Evolutionary conservation across 495 filamentous ascomycete species (phyloP).

Genomic region (Penicillium pancosmium): DNA sequence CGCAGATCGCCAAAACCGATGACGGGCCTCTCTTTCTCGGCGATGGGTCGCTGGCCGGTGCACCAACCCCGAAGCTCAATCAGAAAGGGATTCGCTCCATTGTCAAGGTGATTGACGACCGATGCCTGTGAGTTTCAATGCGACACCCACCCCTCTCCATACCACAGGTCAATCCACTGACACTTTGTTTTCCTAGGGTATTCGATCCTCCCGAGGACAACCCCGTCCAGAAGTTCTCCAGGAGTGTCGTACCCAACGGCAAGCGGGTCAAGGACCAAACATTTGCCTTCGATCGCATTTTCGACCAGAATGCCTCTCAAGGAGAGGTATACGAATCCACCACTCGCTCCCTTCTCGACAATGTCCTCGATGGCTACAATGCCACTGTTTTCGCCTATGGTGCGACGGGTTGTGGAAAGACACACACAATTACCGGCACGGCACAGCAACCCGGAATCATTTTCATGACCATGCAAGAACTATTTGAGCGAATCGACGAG

Average conservation of each 20-base stretch:
- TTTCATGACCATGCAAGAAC: conserved; percentile 97
- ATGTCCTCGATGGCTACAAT: conserved; percentile 96
- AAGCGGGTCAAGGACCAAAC: conserved; percentile 98
- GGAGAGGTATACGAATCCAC: conserved; percentile 96
- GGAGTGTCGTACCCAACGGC: conserved; percentile 77
- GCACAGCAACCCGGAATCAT: conserved; percentile 95
- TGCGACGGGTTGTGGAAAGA: conserved; percentile 97
- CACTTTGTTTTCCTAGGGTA: conserved; percentile 57
- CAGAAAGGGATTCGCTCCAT: conserved; percentile 87
- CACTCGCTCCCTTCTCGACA: conserved; percentile 85
- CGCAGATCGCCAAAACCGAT: conserved; percentile 72
- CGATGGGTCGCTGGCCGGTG: conserved; percentile 87
- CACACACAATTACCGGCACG: conserved; percentile 96
- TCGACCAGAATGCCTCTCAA: conserved; percentile 93
- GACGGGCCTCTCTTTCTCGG: conserved; percentile 91
- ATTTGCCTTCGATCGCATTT: conserved; percentile 94
- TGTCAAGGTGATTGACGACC: conserved; percentile 95
- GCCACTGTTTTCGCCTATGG: conserved; percentile 99
- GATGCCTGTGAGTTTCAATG: conserved; percentile 75
- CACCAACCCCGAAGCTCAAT: conserved; percentile 77
- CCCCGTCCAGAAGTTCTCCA: conserved; percentile 87
- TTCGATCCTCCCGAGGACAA: conserved; percentile 98
- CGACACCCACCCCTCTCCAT: not conserved
- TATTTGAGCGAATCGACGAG: conserved; percentile 93
- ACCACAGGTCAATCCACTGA: not conserved